These are phyloP conservation scores for Acorus gramineus DNA, from an alignment of 106 monocot species.

Conservation along the genomic window DNA sequence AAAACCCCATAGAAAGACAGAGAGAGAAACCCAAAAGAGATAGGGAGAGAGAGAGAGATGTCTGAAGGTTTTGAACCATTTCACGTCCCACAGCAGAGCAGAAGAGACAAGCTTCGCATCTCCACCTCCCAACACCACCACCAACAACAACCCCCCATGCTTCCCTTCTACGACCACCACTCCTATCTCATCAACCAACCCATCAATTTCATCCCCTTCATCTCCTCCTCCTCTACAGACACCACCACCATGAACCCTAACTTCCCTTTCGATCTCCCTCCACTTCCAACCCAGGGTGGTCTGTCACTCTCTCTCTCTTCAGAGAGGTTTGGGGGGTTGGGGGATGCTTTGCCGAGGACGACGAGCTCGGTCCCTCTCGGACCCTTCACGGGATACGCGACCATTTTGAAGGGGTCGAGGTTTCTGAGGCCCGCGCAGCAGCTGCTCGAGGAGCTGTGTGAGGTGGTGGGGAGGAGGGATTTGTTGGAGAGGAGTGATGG, in stretches of 20 bases:
- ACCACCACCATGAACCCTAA: not conserved
- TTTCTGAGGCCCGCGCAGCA: slow-evolving; percentile 56
- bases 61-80: slow-evolving; percentile 5
- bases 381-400: slow-evolving; percentile 73
- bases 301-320: too few relatives aligned
- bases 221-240: not conserved
- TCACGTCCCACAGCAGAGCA: slow-evolving; percentile 81
- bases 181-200: slow-evolving; percentile 1
- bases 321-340: too few relatives aligned
- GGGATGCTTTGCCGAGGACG: not conserved
- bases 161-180: not conserved
- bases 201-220: not conserved
- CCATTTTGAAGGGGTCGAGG: slow-evolving; percentile 61
- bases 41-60: not conserved
- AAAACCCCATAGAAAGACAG: not conserved
- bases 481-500: not conserved
- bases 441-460: slow-evolving; percentile 66
- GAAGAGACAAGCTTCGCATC: slow-evolving; percentile 74
- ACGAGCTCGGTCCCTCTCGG: slow-evolving; percentile 23
- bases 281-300: not conserved
- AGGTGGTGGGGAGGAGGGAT: slow-evolving; percentile 11
- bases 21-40: not conserved
- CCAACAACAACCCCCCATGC: too few relatives aligned
- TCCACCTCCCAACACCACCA: slow-evolving; percentile 11
- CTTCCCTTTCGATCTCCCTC: slow-evolving; percentile 12